A percentile compares a stretch with the other conserved stretches of the same genome.
These are phyloP conservation scores for Penicillium sclerotiorum DNA, from an alignment of 2,329 filamentous ascomycete genomes.

Conservation along the genomic window DNA sequence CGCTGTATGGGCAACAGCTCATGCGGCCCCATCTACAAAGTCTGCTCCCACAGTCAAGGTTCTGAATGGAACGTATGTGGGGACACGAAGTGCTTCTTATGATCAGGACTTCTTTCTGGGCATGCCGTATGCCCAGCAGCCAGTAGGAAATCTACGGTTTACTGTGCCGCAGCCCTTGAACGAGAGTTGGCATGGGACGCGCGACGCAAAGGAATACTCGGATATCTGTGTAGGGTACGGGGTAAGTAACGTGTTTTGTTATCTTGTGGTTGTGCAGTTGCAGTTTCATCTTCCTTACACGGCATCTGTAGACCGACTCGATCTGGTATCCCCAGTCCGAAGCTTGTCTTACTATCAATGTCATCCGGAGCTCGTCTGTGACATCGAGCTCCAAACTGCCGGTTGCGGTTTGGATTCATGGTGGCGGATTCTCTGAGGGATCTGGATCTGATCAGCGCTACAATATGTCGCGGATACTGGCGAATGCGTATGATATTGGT, in stretches of 20 bases:
- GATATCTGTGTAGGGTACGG: constrained; percentile 57
- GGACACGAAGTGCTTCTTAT: constrained; percentile 44
- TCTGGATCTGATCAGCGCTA: constrained; percentile 59
- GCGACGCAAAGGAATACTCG: constrained; percentile 50
- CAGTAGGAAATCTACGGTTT: constrained; percentile 57
- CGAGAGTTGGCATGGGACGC: constrained; percentile 44
- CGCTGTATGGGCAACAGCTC: constrained; percentile 14
- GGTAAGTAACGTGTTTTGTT: constrained; percentile 32
- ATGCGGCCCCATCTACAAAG: constrained; percentile 24
- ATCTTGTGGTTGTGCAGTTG: not conserved
- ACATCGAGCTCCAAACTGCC: constrained; percentile 50
- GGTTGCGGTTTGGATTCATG: constrained; percentile 64
- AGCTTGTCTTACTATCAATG: constrained; percentile 65
- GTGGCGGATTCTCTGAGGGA: constrained; percentile 58
- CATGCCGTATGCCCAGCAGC: constrained; percentile 61
- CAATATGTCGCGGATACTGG: constrained; percentile 64
- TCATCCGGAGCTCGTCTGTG: constrained; percentile 54
- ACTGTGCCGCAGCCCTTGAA: constrained; percentile 54
- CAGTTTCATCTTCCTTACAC: not conserved
- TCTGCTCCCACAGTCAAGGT: constrained; percentile 35
- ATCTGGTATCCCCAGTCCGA: constrained; percentile 49
- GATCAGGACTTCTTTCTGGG: constrained; percentile 57
- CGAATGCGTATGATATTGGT: constrained; percentile 54
- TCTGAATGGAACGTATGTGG: constrained; percentile 54
- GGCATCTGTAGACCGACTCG: constrained; percentile 30